A percentile compares a stretch with the other conserved stretches of the same genome.
phyloP scores from a whole-genome alignment of 2,329 filamentous ascomycete species.

The Leptographium procerum region DNA sequence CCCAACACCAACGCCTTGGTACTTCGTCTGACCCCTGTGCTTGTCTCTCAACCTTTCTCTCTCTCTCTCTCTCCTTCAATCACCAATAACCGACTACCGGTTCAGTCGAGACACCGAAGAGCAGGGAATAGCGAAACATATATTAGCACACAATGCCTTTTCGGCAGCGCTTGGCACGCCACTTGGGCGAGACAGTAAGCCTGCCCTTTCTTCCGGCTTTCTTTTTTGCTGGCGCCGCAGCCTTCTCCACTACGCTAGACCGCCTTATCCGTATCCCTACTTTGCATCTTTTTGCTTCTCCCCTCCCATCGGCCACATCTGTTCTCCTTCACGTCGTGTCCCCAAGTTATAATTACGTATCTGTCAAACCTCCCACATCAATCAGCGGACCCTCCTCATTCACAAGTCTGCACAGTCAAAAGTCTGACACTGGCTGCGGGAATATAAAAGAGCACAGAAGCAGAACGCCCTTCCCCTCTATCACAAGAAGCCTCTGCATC shows the following conservation, averaged over 20 bases:
- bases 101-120: background rate
- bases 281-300: background rate
- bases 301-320: background rate
- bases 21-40: background rate
- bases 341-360: background rate
- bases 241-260: background rate
- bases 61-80: background rate
- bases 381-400: background rate
- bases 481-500: background rate
- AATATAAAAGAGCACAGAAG: background rate
- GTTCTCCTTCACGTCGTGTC: background rate
- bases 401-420: background rate
- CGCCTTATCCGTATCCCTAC: background rate
- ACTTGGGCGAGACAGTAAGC: constrained; percentile 30
- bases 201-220: background rate
- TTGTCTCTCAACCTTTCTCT: no score
- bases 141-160: constrained; percentile 5
- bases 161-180: constrained; percentile 29
- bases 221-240: background rate
- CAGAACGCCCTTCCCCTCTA: no score
- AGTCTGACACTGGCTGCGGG: background rate
- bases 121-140: no score
- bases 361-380: background rate
- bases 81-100: background rate
- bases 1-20: background rate